Evolutionary conservation across 2,329 filamentous ascomycete genomes (phyloP), one percentile per base, ranked within the genome.

Genomic region (Cladosporium sp.): DNA sequence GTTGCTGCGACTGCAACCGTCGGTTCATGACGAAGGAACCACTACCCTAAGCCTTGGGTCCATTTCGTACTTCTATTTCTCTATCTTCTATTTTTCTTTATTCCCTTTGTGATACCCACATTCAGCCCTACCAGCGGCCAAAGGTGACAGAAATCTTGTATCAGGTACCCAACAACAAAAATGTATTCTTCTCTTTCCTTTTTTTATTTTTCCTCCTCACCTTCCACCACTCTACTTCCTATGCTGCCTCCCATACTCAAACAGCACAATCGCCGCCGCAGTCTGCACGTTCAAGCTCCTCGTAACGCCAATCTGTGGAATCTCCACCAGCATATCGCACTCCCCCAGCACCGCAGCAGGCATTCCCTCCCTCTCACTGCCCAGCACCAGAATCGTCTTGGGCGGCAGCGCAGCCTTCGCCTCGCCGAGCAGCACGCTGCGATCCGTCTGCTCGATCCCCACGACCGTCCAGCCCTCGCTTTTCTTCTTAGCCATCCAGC

Each of bases 231-330:
- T 17, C 32, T 36, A 36, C 30, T 45, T 24, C 22, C 47, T 47
- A 43, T 60, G 58, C 57, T 75, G 72, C 55, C 74, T 70, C 61
- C 68, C 70, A 65, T 73, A 78, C 60, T 80, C 77, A 60, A 71
- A 78, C 32, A 78, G 57, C 39, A 77, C 75, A 50, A 77, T 72
- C 0, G 70, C 74, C 12, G 73, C 74, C 11, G 76, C 77, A 19
- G 76, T 79, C 64, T 80, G 77, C 54, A 80, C 77, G 62, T 80
- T 80, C 64, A 80, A 63, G 59, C 75, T 78, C 57, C 77, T 68
- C 27, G 76, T 79, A 6, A 78, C 68, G 0, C 77, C 77, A 43
- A 70, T 67, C 54, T 79, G 78, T 43, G 68, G 66, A 42, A 80
- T 77, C 62, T 80, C 77, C 4, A 80, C 74, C 53, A 77, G 73